Base-by-base conservation (phyloP, 2,329 filamentous ascomycete species). In the Alternaria postmessia region DNA sequence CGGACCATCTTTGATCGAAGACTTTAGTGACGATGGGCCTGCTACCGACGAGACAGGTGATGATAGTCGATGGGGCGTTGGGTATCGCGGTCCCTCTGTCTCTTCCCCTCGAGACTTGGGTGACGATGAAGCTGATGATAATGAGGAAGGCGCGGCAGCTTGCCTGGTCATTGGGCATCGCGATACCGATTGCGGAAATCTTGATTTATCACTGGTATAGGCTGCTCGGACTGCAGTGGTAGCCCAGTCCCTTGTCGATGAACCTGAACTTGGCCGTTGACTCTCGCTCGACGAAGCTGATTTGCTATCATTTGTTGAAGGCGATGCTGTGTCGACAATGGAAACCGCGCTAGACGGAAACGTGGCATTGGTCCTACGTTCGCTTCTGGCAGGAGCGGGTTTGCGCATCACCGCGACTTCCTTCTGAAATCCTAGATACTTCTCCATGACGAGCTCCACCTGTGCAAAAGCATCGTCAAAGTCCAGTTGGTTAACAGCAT, bases 281-380 rank as follows among this genome's bases (percentile, higher is more conserved):
- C 28, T 12, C 14, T 5, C 18, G 1, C 44, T 16, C 18, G 18
- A 20, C 16, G 44, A 32, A 22, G 11, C 11, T 7, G 44, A 22
- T 3, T 1, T 5, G 11, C 0, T 11, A 0, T 11, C 11, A 30
- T 11, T 0, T 0, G 9, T 9, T 5, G 9, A 11, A 30, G 28
- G 28, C 0, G 28, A 30, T 11, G 9, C 2, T 2, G 4, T 30
- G 28, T 30, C 9, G 14, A 16, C n/a, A 5, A 6, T 3, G 4
- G 18, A 2, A 9, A 4, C n/a, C 20, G 18, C 44, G 9, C 12
- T 34, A 34, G 44, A 18, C 12, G 5, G 1, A 18, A 5, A 5
- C 4, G 18, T 48, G 11, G 39, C 11, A 28, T 9, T 44, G 24
- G 42, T 47, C 38, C 14, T 20, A 6, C 32, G 38, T 30, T 18